Evolutionary conservation across 1,284 basidiomycete genomes (phyloP), one percentile per base, ranked within the genome.

Genomic region (Cryptococcus hybrid): DNA sequence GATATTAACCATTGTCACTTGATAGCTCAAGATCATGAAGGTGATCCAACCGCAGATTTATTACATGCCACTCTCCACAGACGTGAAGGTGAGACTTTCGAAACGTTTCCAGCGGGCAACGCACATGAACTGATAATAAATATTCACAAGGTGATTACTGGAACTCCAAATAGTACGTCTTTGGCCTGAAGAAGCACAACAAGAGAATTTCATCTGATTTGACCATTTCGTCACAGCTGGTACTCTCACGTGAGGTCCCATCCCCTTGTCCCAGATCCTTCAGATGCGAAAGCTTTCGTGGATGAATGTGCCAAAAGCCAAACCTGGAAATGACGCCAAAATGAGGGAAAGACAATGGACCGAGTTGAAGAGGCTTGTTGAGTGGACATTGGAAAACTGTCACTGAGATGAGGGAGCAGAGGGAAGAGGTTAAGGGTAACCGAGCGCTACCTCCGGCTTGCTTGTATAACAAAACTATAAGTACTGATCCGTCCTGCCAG

Each of bases 101-200:
- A 15, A 44, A 30, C 43, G 3, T 18, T 24, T 48, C 12, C 18
- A 39, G 34, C 50, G 13, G 43, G 43, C 37, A 13, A 40, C 48
- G 37, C 47, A 45, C 13, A 53, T 24, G 13, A 11, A 7, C 30
- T 12, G 45, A 7, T 55, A 18, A 18, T 18, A 18, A 18, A 18
- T 18, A 18, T 18, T 18, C 18, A 18, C 18, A 18, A 74, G 72
- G 73, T 9, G 76, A 78, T 54, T 75, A 76, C 55, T 75, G 72
- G 73, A 78, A 78, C 58, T 75, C 73, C 7, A 78, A 77, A 57
- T 78, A 75, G 75, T 75, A 47, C 30, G 73, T 69, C 13, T 8
- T 52, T 7, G 24, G 34, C 18, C 18, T 39, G 34, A n/a, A 18
- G 24, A 13, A 5, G 12, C 35, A 6, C 52, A 13, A 18, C 18